These are phyloP conservation scores for Sideroxylon spinosum DNA, from an alignment of 179 eudicot species.

Conservation along the genomic window DNA sequence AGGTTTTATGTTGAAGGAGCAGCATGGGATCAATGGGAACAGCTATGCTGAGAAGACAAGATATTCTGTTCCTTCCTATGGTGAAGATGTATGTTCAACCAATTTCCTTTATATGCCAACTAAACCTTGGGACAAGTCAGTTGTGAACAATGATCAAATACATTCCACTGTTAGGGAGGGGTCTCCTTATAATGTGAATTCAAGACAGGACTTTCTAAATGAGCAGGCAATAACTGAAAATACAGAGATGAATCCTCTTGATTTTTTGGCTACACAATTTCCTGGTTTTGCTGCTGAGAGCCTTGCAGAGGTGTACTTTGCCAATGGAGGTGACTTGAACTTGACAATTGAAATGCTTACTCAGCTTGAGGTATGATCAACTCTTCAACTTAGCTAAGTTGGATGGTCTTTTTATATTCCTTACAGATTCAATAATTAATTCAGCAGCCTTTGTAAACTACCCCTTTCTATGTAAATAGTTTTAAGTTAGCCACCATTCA, in stretches of 20 bases:
- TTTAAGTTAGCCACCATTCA: background rate
- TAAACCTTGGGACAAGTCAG: conserved; percentile 67
- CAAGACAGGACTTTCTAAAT: conserved; percentile 31
- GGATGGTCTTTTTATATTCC: conserved; percentile 3
- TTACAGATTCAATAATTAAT: background rate
- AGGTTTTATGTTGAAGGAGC: conserved; percentile 44
- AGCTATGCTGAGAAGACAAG: conserved; percentile 39
- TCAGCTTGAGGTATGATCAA: conserved; percentile 82
- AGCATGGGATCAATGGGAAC: conserved; percentile 38
- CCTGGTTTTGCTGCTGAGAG: conserved; percentile 95
- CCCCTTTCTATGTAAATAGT: background rate
- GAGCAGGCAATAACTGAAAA: conserved; percentile 44
- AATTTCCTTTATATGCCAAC: conserved; percentile 32
- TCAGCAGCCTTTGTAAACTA: background rate
- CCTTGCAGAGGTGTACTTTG: conserved; percentile 80
- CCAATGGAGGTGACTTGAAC: conserved; percentile 77
- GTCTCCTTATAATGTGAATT: conserved; percentile 33
- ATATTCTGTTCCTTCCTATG: conserved; percentile 42
- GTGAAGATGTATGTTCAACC: conserved; percentile 46
- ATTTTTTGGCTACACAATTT: conserved; percentile 77
- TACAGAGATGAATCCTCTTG: conserved; percentile 53
- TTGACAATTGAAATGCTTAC: conserved; percentile 84
- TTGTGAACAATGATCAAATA: conserved; percentile 40
- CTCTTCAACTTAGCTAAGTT: conserved; percentile 14
- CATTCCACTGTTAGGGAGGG: conserved; percentile 41